Percentiles rank a stretch among this genome's conserved stretches.
These are phyloP conservation scores for Plicaturopsis crispa DNA, from an alignment of 768 basidiomycete genomes.

Conservation along the genomic window DNA sequence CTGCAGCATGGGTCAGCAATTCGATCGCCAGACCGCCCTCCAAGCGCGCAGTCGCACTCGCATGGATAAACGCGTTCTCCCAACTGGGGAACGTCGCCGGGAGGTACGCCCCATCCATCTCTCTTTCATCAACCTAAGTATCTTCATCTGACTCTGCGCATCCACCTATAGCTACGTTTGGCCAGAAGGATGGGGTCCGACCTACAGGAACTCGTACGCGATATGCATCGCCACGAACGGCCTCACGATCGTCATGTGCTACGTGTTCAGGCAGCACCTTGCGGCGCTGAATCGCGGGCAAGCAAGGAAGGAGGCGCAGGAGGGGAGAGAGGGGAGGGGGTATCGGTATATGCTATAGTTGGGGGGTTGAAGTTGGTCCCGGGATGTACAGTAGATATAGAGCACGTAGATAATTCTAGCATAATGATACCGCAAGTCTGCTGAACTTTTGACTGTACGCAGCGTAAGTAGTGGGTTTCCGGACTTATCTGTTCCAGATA, in stretches of 20 bases:
- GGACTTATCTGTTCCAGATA: too few species aligned
- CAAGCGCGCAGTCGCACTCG: conserved; percentile 86
- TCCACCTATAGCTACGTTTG: conserved; percentile 45
- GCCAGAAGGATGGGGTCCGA: conserved; percentile 63
- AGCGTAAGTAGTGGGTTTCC: too few species aligned
- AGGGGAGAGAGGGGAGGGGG: not conserved
- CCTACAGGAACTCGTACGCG: conserved; percentile 61
- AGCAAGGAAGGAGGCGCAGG: conserved; percentile 20
- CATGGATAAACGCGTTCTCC: conserved; percentile 74
- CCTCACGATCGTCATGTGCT: conserved; percentile 40
- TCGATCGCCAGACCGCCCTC: conserved; percentile 70
- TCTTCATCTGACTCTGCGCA: conserved; percentile 7
- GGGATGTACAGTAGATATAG: conserved; percentile 1
- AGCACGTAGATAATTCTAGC: conserved; percentile 1
- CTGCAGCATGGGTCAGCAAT: conserved; percentile 45
- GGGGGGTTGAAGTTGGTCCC: conserved; percentile 2
- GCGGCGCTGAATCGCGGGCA: conserved; percentile 28
- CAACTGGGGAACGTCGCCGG: conserved; percentile 82
- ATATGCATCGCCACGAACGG: conserved; percentile 61
- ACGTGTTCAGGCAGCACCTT: conserved; percentile 40
- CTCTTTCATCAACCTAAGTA: conserved; percentile 6
- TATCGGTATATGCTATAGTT: not conserved
- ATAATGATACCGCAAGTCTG: not conserved
- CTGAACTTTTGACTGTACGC: conserved; percentile 4
- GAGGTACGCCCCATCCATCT: conserved; percentile 42